Percentiles rank a stretch among this genome's conserved stretches.
These are phyloP conservation scores for Camellia granthamiana DNA, from an alignment of 148 eudicot species.

Conservation along the genomic window DNA sequence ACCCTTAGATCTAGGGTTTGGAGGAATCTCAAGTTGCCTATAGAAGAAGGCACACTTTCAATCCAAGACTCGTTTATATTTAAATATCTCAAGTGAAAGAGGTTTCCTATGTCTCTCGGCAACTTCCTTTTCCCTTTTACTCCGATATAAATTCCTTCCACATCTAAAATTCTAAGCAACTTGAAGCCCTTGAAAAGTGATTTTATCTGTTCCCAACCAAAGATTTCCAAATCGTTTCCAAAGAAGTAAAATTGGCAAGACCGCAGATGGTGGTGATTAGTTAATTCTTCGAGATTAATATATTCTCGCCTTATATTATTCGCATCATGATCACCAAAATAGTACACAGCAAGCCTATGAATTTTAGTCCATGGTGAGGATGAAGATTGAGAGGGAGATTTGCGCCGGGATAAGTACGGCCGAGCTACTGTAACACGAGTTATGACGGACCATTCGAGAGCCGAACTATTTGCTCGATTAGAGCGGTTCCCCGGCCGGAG, in stretches of 20 bases:
- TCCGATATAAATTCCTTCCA: neutral
- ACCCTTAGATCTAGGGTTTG: slow-evolving; percentile 19
- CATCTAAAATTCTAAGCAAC: slow-evolving; percentile 7
- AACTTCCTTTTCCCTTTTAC: neutral
- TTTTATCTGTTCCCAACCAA: neutral
- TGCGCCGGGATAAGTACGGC: too few relatives aligned
- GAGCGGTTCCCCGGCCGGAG: too few relatives aligned
- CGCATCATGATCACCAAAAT: neutral
- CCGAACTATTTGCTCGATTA: too few relatives aligned
- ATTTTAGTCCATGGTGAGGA: neutral
- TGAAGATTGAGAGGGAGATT: too few relatives aligned
- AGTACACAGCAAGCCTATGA: neutral
- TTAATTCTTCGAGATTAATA: too few relatives aligned
- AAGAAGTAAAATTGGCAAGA: neutral
- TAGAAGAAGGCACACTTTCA: neutral
- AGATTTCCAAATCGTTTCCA: neutral
- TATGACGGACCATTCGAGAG: too few relatives aligned
- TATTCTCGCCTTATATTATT: too few relatives aligned
- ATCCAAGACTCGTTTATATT: neutral
- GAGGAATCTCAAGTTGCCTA: slow-evolving; percentile 12
- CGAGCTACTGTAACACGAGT: too few relatives aligned
- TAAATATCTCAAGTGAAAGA: slow-evolving; percentile 4
- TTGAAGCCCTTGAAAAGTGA: neutral
- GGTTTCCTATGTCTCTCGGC: neutral
- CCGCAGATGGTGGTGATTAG: neutral